Base-by-base conservation (phyloP, 2,329 filamentous ascomycete genomes). In the Trichoderma breve region DNA sequence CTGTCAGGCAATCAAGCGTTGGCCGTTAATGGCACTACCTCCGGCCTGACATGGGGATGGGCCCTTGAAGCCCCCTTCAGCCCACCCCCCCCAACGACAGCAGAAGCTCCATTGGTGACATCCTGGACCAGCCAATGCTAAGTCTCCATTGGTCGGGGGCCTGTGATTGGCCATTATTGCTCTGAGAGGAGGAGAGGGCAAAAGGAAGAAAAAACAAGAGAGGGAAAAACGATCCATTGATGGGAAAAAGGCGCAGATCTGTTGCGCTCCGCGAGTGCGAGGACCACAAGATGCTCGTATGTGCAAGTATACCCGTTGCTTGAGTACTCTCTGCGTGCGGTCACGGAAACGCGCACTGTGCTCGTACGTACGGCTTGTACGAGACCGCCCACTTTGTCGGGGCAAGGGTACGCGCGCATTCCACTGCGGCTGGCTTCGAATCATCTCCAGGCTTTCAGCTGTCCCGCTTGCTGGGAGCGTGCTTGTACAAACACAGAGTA, bases 161-260 rank as follows among this genome's bases (percentile, higher is more conserved):
- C 32, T 34, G 57, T 79, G 74, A 79, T 80, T 80, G 78, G 77
- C 51, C 73, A 55, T 34, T 43, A 47, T 47, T 74, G 70, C 32
- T 12, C 65, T 67, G 67, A 73, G n/a, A 43, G 51, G 30, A 21
- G 36, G 32, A 21, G 36, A 64, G 36, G 4, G n/a, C 43, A 24
- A 12, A 26, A 57, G 53, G 39, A 61, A 53, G 72, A 71, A 77
- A 77, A 77, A 76, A 70, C 18, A 32, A 21, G 55, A 60, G 55
- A 51, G 43, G n/a, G n/a, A 47, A 21, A 47, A 51, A 5, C 18
- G 34, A 36, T 36, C 43, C 18, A 51, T 12, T 21, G 43, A 51
- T 21, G 55, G 21, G 18, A 14, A 21, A 21, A 78, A 76, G 73
- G 73, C 78, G 78, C 77, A 80, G 78, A 80, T 80, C 78, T 78